A percentile compares a stretch with the other conserved stretches of the same genome.
Conservation (phyloP, 2,329 filamentous ascomycete species). For the Tricladium varicosporioides region DNA sequence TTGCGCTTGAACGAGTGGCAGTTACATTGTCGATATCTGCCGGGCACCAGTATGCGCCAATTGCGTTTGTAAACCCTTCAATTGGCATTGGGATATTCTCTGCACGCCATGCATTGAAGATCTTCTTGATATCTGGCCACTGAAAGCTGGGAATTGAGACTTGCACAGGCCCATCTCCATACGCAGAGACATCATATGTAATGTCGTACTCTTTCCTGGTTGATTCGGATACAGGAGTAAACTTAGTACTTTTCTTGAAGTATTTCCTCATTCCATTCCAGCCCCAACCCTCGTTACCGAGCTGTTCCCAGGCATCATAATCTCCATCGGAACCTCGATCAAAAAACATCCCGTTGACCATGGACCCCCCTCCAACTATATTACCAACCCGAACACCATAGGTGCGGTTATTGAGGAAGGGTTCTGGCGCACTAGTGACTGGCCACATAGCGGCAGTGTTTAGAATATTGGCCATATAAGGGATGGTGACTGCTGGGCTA, state of each 20-base stretch:
- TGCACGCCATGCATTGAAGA: constrained; percentile 3
- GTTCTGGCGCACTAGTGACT: constrained; percentile 6
- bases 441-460: constrained; percentile 1
- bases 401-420: constrained; percentile 1
- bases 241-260: constrained; percentile 34
- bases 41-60: constrained; percentile 6
- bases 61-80: constrained; percentile 7
- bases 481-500: constrained; percentile 3
- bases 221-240: constrained; percentile 6
- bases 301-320: constrained; percentile 38
- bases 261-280: constrained; percentile 39
- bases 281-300: constrained; percentile 42
- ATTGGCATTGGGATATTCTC: constrained; percentile 5
- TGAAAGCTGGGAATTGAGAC: constrained; percentile 5
- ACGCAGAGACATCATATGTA: constrained; percentile 9
- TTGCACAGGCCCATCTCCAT: constrained; percentile 7
- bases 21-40: constrained; percentile 11
- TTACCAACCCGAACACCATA: neutral
- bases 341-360: constrained; percentile 27
- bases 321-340: constrained; percentile 14
- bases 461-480: constrained; percentile 3
- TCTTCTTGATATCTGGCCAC: constrained; percentile 4
- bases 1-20: constrained; percentile 6
- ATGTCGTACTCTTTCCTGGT: constrained; percentile 1
- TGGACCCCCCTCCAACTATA: constrained; percentile 36